Evolutionary conservation across 805 yeast genomes (phyloP).

Genomic region (Clavispora santaluciae): DNA sequence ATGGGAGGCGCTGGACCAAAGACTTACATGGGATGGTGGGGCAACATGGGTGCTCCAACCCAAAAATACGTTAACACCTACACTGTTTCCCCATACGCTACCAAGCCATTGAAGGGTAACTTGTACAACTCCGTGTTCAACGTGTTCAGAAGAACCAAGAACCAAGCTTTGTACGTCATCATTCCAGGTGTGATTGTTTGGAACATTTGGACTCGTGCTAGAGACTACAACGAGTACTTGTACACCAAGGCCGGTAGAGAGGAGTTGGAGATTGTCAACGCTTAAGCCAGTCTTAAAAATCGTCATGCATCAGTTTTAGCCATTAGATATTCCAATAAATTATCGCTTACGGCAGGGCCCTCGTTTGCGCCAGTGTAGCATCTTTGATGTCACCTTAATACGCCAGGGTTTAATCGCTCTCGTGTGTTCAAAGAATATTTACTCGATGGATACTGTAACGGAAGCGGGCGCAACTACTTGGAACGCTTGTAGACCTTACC

Average conservation of each 20-base stretch:
- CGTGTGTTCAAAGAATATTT: neutral
- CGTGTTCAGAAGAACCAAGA: slow-evolving; percentile 87
- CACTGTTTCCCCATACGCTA: slow-evolving; percentile 90
- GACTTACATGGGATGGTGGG: slow-evolving; percentile 98
- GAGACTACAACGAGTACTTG: slow-evolving; percentile 87
- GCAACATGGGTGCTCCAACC: slow-evolving; percentile 72
- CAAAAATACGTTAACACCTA: slow-evolving; percentile 85
- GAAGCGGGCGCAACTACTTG: slow-evolving; percentile 40
- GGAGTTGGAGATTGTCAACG: slow-evolving; percentile 71
- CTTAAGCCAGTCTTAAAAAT: slow-evolving; percentile 15
- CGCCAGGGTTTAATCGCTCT: no score
- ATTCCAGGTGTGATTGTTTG: slow-evolving; percentile 79
- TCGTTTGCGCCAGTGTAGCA: neutral
- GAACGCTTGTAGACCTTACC: slow-evolving; percentile 91
- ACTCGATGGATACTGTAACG: neutral
- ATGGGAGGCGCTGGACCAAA: slow-evolving; percentile 72
- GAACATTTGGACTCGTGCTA: slow-evolving; percentile 81
- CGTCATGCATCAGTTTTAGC: slow-evolving; percentile 1
- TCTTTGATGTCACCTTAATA: no score
- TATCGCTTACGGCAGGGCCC: neutral
- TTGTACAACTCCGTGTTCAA: slow-evolving; percentile 85
- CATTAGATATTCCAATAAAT: slow-evolving; percentile 2
- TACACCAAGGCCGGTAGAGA: slow-evolving; percentile 98
- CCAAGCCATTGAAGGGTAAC: slow-evolving; percentile 84
- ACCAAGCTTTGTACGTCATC: slow-evolving; percentile 73